Conservation (phyloP, 345 rosid genomes). For the Carallia pectinifolia region DNA sequence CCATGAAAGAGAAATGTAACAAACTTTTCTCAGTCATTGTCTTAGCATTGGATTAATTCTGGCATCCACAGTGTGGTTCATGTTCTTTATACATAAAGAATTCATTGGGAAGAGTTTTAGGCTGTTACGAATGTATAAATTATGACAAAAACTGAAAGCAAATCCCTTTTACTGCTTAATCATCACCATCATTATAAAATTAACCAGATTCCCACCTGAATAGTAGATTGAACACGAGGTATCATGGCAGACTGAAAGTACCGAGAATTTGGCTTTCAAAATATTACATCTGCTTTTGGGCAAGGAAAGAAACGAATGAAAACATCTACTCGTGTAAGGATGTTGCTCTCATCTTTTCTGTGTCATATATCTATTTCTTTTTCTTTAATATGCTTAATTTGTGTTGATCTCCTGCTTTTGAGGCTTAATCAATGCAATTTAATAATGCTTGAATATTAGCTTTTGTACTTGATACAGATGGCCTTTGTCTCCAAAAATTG, state of each 20-base stretch:
- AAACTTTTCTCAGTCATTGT: conserved; percentile 10
- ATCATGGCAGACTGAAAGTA: conserved; percentile 31
- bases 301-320: neutral
- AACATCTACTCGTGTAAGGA: conserved; percentile 20
- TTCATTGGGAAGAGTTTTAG: conserved; percentile 33
- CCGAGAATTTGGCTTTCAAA: conserved; percentile 25
- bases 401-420: conserved; percentile 30
- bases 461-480: conserved; percentile 33
- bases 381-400: conserved; percentile 9
- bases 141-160: conserved; percentile 28
- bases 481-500: conserved; percentile 23
- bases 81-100: conserved; percentile 18
- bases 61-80: conserved; percentile 10
- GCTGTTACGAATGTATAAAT: conserved; percentile 27
- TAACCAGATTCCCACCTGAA: conserved; percentile 27
- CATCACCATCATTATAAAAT: conserved; percentile 20
- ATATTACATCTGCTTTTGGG: conserved; percentile 22
- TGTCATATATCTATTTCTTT: conserved; percentile 1
- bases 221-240: conserved; percentile 28
- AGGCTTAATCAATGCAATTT: conserved; percentile 13
- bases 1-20: conserved; percentile 14
- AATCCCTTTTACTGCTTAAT: conserved; percentile 29
- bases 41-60: conserved; percentile 15
- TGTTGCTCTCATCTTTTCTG: conserved; percentile 5
- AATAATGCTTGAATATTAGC: conserved; percentile 20